Evolutionary conservation across 345 rosid species (phyloP).

Genomic region (Physaria fendleri): DNA sequence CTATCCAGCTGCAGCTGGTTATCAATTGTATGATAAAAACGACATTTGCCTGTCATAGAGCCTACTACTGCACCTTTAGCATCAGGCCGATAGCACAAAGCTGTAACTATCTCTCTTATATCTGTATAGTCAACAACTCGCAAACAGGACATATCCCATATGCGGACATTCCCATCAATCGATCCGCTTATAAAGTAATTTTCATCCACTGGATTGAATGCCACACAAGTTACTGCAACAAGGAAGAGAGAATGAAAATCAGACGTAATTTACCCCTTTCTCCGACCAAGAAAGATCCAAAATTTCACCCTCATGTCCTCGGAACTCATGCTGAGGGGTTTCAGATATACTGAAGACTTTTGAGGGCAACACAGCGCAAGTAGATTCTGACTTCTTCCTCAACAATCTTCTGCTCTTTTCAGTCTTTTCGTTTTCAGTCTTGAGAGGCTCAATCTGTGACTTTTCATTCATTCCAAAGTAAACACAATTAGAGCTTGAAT

Average conservation of each 20-base stretch:
- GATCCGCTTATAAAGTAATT: constrained; percentile 64
- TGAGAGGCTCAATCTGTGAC: constrained; percentile 43
- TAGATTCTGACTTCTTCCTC: constrained; percentile 42
- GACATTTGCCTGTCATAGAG: constrained; percentile 60
- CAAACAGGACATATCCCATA: constrained; percentile 55
- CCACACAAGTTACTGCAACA: constrained; percentile 54
- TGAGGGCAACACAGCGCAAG: constrained; percentile 62
- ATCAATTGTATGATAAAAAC: constrained; percentile 45
- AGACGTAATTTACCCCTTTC: constrained; percentile 47
- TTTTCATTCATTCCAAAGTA: constrained; percentile 48
- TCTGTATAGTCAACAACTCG: constrained; percentile 60
- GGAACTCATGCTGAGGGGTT: constrained; percentile 64
- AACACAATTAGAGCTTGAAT: constrained; percentile 36
- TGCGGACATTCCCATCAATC: constrained; percentile 63
- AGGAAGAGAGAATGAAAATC: neutral
- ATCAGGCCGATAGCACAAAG: constrained; percentile 53
- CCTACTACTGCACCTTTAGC: constrained; percentile 74
- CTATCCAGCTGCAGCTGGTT: constrained; percentile 41
- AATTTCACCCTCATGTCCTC: constrained; percentile 56
- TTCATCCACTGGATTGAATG: constrained; percentile 55
- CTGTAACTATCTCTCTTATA: constrained; percentile 63
- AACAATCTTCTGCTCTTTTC: constrained; percentile 36
- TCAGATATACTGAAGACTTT: constrained; percentile 52
- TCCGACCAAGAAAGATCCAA: constrained; percentile 82
- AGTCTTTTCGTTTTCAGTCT: constrained; percentile 33